Evolutionary conservation across 108 stramenopile species (phyloP).

Genomic region (Phaeodactylum tricornutum): DNA sequence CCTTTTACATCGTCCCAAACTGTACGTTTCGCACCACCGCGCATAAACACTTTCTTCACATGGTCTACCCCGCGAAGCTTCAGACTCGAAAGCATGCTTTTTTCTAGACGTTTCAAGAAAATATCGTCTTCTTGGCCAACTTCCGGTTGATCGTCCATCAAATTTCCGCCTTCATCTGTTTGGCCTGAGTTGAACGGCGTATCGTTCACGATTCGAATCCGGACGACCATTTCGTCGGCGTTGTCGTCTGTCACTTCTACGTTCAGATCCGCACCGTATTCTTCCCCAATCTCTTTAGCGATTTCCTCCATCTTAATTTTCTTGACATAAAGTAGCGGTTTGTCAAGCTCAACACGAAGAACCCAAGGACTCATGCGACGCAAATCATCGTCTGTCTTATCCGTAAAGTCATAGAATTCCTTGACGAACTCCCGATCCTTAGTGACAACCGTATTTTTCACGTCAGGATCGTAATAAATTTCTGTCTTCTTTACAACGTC

Average conservation of each 20-base stretch:
- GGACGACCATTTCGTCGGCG: conserved; percentile 77
- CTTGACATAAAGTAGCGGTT: conserved; percentile 81
- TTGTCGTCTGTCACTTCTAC: conserved; percentile 91
- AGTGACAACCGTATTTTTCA: conserved; percentile 75
- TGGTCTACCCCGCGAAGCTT: conserved; percentile 88
- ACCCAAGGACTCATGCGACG: conserved; percentile 92
- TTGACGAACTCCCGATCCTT: conserved; percentile 91
- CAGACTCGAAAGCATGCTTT: conserved; percentile 76
- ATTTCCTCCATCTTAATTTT: conserved; percentile 87
- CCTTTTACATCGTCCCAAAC: conserved; percentile 82
- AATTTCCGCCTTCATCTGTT: conserved; percentile 28
- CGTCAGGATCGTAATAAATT: conserved; percentile 96
- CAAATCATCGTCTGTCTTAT: conserved; percentile 77
- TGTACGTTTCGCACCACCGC: conserved; percentile 72
- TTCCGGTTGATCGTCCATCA: conserved; percentile 45
- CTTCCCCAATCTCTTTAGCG: conserved; percentile 61
- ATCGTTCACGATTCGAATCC: conserved; percentile 88
- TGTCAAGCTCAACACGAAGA: conserved; percentile 91
- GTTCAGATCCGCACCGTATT: conserved; percentile 82
- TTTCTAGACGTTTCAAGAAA: conserved; percentile 90
- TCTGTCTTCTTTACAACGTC: conserved; percentile 89
- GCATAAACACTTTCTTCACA: conserved; percentile 95
- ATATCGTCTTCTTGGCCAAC: conserved; percentile 87
- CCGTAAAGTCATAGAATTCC: conserved; percentile 83
- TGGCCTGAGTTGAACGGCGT: conserved; percentile 25